A percentile compares a stretch with the other conserved stretches of the same genome.
These are phyloP conservation scores for Catunica adiposa DNA, from an alignment of 2,329 filamentous ascomycete species.

Conservation along the genomic window DNA sequence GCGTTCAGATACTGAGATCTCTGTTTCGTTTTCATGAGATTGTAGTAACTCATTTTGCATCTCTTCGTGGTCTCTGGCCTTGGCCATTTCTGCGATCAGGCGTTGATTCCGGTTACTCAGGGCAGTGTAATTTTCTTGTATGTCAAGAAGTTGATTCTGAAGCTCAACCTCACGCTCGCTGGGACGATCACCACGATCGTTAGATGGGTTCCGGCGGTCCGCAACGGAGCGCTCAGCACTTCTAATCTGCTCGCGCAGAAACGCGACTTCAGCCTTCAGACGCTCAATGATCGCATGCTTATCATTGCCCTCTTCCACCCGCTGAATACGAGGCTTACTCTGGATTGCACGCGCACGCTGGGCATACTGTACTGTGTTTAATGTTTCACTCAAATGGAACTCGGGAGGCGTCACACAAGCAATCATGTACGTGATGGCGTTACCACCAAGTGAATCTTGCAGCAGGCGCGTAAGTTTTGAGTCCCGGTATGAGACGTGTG, in stretches of 20 bases:
- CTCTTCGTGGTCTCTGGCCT: conserved; percentile 55
- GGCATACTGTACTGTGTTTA: conserved; percentile 95
- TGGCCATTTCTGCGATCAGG: conserved; percentile 83
- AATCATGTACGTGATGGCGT: conserved; percentile 98
- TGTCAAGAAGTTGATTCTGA: conserved; percentile 82
- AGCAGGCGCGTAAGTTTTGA: conserved; percentile 90
- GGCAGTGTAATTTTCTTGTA: conserved; percentile 86
- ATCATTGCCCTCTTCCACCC: conserved; percentile 69
- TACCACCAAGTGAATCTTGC: conserved; percentile 91
- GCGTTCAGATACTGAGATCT: conserved; percentile 58
- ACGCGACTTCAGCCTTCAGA: conserved; percentile 82
- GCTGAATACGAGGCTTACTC: conserved; percentile 91
- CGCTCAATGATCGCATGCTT: conserved; percentile 89
- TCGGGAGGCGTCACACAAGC: conserved; percentile 93
- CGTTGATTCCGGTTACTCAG: conserved; percentile 89
- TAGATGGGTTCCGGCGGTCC: conserved; percentile 36
- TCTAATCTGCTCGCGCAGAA: conserved; percentile 83
- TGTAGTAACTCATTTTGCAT: conserved; percentile 33
- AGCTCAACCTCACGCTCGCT: conserved; percentile 77
- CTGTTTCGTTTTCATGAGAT: conserved; percentile 33
- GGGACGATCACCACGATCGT: conserved; percentile 59
- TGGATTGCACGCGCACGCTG: conserved; percentile 92
- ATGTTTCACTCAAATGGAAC: conserved; percentile 91
- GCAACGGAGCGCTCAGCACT: conserved; percentile 53
- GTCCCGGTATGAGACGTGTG: conserved; percentile 93